A percentile compares a stretch with the other conserved stretches of the same genome.
phyloP scores from a whole-genome alignment of 306 rosid genomes.

The Vicia faba region DNA sequence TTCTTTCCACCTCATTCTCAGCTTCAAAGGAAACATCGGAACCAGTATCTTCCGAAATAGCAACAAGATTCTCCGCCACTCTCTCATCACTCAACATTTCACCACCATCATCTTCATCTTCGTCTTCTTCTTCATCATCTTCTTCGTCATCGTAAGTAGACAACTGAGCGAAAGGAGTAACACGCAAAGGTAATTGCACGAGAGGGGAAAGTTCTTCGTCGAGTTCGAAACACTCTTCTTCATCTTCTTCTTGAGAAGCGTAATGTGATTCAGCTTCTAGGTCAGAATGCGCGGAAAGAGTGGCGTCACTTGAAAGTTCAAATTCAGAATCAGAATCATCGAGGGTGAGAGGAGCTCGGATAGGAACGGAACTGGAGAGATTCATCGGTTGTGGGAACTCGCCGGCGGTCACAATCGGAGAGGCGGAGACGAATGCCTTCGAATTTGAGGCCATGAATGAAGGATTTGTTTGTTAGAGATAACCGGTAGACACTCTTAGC shows the following conservation, averaged over 20 bases:
- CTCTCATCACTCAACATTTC: slow-evolving; percentile 28
- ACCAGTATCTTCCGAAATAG: slow-evolving; percentile 9
- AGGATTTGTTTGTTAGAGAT: slow-evolving; percentile 4
- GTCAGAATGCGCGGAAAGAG: slow-evolving; percentile 42
- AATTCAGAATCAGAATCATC: slow-evolving; percentile 50
- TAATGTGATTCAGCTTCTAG: slow-evolving; percentile 27
- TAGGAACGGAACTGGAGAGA: slow-evolving; percentile 47
- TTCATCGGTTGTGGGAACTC: slow-evolving; percentile 14
- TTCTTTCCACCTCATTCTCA: slow-evolving; percentile 22
- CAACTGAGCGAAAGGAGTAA: slow-evolving; percentile 62
- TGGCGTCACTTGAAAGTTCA: slow-evolving; percentile 38
- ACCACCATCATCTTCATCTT: background rate
- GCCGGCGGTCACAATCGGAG: background rate
- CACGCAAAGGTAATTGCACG: slow-evolving; percentile 32
- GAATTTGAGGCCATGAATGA: slow-evolving; percentile 47
- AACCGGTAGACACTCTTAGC: background rate
- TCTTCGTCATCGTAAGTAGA: slow-evolving; percentile 50
- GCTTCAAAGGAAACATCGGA: too few species aligned
- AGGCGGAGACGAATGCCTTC: slow-evolving; percentile 21
- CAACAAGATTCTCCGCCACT: slow-evolving; percentile 31
- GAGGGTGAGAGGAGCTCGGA: slow-evolving; percentile 66
- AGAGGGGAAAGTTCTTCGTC: slow-evolving; percentile 21
- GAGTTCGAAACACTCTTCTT: slow-evolving; percentile 19
- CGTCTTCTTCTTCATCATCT: slow-evolving; percentile 27
- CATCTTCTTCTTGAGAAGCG: slow-evolving; percentile 26